Base-by-base conservation (phyloP, 208 protist species). In the Trypanosoma conorhini region DNA sequence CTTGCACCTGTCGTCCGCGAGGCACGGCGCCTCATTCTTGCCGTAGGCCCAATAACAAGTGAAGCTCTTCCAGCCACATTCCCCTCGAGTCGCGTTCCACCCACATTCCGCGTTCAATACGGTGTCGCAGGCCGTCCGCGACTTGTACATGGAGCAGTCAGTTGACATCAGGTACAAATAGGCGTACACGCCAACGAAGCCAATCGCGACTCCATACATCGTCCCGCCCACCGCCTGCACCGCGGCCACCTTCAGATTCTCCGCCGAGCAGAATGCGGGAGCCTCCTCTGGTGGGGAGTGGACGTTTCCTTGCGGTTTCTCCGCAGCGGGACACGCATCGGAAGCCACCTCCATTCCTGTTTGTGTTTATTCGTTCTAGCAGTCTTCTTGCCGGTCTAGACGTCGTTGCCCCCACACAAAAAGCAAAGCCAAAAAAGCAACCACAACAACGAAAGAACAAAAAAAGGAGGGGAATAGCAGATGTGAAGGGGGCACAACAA, bases 161-260 rank as follows among this genome's bases (percentile, higher is more conserved):
- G 73, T 87, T 54, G 79, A 82, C 42, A 68, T 77, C 38, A 75
- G 69, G 77, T 86, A 92, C 24, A 93, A 51, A 15, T 76, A 79
- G 3, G 80, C 74, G 74, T 93, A 92, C 22, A 93, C 83, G 46
- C 67, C 80, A 42, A 95, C 87, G 38, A 91, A 93, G 31, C 87
- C 87, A 61, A 90, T 92, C 33, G 75, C 80, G 77, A 85, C 89
- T 35, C 90, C 90, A 70, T 87, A 87, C 42, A 95, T 67, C 0
- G 65, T 73, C 12, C 76, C 87, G 31, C 81, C 82, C 28, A 83
- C 65, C 1, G 74, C 65, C 42, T 86, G 72, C 65, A 92, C 85
- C 1, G 80, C 28, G 1, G 66, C 77, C 50, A 95, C 79, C 50
- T 80, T 82, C 24, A 82, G n/a, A 64, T 93, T 92, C 0, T 40